These are phyloP conservation scores for Fusarium setosum DNA, from an alignment of 2,329 filamentous ascomycete genomes.

Conservation along the genomic window DNA sequence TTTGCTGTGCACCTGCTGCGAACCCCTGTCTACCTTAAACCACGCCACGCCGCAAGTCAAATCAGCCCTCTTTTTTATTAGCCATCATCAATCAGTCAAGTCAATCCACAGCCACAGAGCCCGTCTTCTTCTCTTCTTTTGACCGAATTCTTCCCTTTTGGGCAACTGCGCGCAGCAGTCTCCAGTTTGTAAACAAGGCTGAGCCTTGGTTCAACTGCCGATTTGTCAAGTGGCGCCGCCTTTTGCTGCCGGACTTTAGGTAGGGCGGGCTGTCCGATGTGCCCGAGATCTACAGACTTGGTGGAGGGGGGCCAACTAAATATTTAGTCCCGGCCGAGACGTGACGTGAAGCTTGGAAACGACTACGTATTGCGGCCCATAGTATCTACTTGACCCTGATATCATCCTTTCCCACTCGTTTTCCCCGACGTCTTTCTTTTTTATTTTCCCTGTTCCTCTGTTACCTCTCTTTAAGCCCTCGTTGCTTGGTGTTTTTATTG, in stretches of 20 bases:
- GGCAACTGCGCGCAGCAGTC: background rate
- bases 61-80: no score
- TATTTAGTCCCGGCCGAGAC: slow-evolving; percentile 19
- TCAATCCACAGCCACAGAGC: background rate
- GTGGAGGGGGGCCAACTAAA: background rate
- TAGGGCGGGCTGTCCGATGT: slow-evolving; percentile 4
- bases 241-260: slow-evolving; percentile 8
- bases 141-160: background rate
- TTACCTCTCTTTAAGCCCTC: background rate
- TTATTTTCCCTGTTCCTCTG: background rate
- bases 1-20: background rate
- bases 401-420: background rate
- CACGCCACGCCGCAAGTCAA: background rate
- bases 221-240: background rate
- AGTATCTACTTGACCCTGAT: slow-evolving; percentile 15
- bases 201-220: background rate
- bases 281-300: slow-evolving; percentile 14
- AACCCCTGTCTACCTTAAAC: background rate
- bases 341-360: slow-evolving; percentile 30
- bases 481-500: background rate
- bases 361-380: slow-evolving; percentile 24
- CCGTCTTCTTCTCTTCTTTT: background rate
- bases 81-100: no score
- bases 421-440: background rate
- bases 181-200: background rate